Evolutionary conservation across 768 basidiomycete species (phyloP).

Genomic region (Boletellus sp.): DNA sequence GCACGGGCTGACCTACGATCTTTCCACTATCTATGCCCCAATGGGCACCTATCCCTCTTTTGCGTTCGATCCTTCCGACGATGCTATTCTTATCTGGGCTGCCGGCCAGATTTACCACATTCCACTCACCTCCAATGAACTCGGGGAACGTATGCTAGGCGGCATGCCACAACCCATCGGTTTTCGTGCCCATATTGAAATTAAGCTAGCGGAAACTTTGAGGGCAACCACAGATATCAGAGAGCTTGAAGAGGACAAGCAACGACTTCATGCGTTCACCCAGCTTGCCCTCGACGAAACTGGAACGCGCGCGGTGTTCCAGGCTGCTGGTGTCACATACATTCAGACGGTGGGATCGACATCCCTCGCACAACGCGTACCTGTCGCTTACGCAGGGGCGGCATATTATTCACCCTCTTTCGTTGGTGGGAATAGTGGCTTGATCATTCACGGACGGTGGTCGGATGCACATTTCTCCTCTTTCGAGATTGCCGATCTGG

Average conservation of each 20-base stretch:
- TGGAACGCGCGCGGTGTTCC: conserved; percentile 56
- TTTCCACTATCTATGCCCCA: conserved; percentile 59
- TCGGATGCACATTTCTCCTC: conserved; percentile 58
- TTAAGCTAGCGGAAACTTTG: conserved; percentile 60
- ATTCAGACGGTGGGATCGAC: conserved; percentile 23
- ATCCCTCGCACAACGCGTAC: conserved; percentile 37
- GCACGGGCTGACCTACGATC: conserved; percentile 68
- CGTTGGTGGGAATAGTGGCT: conserved; percentile 33
- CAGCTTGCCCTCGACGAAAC: conserved; percentile 54
- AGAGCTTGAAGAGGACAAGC: conserved; percentile 49
- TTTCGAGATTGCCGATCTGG: conserved; percentile 61
- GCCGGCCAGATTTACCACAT: conserved; percentile 65
- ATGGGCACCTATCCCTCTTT: conserved; percentile 82
- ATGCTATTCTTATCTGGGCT: conserved; percentile 64
- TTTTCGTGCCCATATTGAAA: conserved; percentile 62
- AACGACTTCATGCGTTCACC: conserved; percentile 60
- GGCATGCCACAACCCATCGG: conserved; percentile 46
- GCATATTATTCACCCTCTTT: conserved; percentile 71
- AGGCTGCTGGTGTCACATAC: conserved; percentile 53
- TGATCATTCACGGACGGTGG: conserved; percentile 67
- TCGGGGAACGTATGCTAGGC: conserved; percentile 47
- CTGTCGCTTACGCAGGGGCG: conserved; percentile 43
- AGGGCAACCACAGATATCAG: conserved; percentile 47
- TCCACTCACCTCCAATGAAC: conserved; percentile 38
- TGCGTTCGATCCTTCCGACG: conserved; percentile 42